Base-by-base conservation (phyloP, 2,329 filamentous ascomycete genomes). In the Cytospora chrysosperma region DNA sequence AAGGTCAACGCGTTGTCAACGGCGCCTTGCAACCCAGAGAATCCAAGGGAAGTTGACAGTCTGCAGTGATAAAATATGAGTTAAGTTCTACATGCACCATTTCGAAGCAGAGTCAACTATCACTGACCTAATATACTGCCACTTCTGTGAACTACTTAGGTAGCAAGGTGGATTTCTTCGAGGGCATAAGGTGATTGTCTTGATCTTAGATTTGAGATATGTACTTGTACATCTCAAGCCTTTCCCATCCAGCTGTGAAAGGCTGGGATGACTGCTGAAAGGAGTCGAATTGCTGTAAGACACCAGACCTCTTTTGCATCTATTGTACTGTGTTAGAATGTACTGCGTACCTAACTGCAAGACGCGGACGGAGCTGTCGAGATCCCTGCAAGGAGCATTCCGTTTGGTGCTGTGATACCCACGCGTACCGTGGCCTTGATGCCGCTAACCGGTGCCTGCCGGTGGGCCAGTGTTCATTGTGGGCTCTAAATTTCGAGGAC, bases 401-500 rank as follows among this genome's bases (percentile, higher is more conserved):
- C n/a, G n/a, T n/a, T n/a, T n/a, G n/a, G n/a, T n/a, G n/a, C n/a
- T n/a, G n/a, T n/a, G n/a, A n/a, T n/a, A n/a, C n/a, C n/a, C n/a
- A n/a, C n/a, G n/a, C n/a, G n/a, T n/a, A n/a, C 28, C 9, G 28
- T 30, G 28, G 28, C 28, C 28, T n/a, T n/a, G n/a, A n/a, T n/a
- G 26, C 43, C 53, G 24, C 51, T 37, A 56, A 30, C 56, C 40
- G 56, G n/a, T 12, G 28, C 30, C 50, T 30, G 28, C 32, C 27
- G 21, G 30, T 30, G 28, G 13, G 30, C 13, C 8, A 7, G n/a
- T 21, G 49, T 34, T 59, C 37, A 54, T 56, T 28, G 57, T 47
- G 30, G 40, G 61, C 59, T 52, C 43, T 32, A 54, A 61, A 53
- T 57, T 57, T 61, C 51, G 59, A 52, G 52, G 32, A 43, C 58